Evolutionary conservation across 2,329 filamentous ascomycete genomes (phyloP).

Genomic region (Alternaria gaisen): DNA sequence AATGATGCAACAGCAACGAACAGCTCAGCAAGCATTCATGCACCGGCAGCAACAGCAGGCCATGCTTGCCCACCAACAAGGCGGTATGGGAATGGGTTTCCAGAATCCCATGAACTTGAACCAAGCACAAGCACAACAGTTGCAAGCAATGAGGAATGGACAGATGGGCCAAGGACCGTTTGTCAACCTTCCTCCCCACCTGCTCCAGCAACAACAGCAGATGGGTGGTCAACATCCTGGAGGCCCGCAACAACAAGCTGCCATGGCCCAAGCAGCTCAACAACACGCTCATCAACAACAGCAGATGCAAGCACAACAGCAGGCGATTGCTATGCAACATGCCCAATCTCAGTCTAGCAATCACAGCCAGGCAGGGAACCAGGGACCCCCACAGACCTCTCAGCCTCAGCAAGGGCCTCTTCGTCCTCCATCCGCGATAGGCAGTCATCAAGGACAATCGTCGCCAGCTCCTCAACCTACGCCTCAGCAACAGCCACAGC

Average conservation of each 20-base stretch:
- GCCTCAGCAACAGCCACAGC: slow-evolving; percentile 50
- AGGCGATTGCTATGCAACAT: slow-evolving; percentile 58
- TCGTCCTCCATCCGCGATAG: slow-evolving; percentile 50
- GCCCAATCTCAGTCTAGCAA: slow-evolving; percentile 60
- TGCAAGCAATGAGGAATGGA: slow-evolving; percentile 35
- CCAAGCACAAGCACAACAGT: slow-evolving; percentile 42
- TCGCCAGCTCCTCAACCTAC: slow-evolving; percentile 51
- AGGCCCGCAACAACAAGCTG: slow-evolving; percentile 51
- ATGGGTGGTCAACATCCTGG: slow-evolving; percentile 50
- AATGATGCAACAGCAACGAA: slow-evolving; percentile 53
- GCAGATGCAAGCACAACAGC: slow-evolving; percentile 51
- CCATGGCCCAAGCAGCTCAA: slow-evolving; percentile 54
- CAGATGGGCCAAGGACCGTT: slow-evolving; percentile 35
- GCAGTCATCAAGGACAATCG: slow-evolving; percentile 50
- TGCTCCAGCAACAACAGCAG: slow-evolving; percentile 58
- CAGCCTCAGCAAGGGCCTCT: slow-evolving; percentile 51
- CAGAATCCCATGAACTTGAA: slow-evolving; percentile 65
- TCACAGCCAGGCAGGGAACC: slow-evolving; percentile 55
- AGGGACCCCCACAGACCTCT: slow-evolving; percentile 46
- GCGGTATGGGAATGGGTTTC: slow-evolving; percentile 62
- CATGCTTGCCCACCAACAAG: slow-evolving; percentile 61
- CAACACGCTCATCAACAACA: slow-evolving; percentile 56
- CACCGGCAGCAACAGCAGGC: slow-evolving; percentile 63
- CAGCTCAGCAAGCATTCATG: slow-evolving; percentile 59
- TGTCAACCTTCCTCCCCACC: slow-evolving; percentile 43